These are phyloP conservation scores for Ascodesmis nigricans DNA, from an alignment of 495 filamentous ascomycete species.

Conservation along the genomic window DNA sequence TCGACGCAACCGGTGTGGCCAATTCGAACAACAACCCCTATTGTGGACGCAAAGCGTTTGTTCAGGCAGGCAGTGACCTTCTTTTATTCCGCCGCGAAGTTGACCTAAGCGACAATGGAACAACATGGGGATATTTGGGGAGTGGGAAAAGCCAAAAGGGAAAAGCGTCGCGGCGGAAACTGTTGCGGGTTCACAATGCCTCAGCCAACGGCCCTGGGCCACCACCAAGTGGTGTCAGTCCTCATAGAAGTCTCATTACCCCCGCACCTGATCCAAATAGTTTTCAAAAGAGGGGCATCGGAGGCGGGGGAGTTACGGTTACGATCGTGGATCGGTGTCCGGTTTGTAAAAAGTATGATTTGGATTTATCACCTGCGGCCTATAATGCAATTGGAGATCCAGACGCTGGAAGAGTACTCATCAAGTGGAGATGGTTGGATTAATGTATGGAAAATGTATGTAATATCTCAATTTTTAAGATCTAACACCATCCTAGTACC, in stretches of 20 bases:
- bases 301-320: conserved; percentile 17
- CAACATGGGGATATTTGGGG: neutral
- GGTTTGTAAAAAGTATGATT: conserved; percentile 16
- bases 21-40: conserved; percentile 20
- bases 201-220: conserved; percentile 1
- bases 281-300: conserved; percentile 7
- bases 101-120: conserved; percentile 5
- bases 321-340: conserved; percentile 19
- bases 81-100: conserved; percentile 1
- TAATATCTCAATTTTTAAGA: no score
- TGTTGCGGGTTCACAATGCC: neutral
- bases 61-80: conserved; percentile 8
- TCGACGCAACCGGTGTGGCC: conserved; percentile 15
- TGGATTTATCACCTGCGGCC: conserved; percentile 15
- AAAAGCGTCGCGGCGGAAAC: conserved; percentile 1
- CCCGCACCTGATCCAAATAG: conserved; percentile 4
- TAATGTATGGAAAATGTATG: conserved; percentile 1
- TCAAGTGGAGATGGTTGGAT: conserved; percentile 17
- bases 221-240: no score
- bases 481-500: no score
- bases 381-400: conserved; percentile 13
- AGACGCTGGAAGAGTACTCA: conserved; percentile 9
- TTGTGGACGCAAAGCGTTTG: conserved; percentile 15
- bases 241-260: no score
- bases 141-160: conserved; percentile 5